Percentiles rank a stretch among this genome's conserved stretches.
Conservation (phyloP, 805 yeast species). For the Ogataea philodendri region DNA sequence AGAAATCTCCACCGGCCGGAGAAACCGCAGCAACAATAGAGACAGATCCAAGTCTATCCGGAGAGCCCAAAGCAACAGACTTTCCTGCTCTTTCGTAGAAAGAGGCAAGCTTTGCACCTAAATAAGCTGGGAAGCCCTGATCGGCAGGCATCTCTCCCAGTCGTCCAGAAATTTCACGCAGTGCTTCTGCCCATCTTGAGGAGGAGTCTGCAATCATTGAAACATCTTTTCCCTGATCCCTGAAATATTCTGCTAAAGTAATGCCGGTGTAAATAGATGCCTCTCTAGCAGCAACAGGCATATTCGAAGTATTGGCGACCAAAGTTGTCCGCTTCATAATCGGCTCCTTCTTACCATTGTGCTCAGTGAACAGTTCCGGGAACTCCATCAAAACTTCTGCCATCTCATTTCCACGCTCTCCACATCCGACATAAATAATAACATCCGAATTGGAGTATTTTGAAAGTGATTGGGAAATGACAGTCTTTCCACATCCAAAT, state of each 20-base stretch:
- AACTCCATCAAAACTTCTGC: slow-evolving; percentile 99
- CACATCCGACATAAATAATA: slow-evolving; percentile 90
- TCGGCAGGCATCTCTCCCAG: slow-evolving; percentile 99
- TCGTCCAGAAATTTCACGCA: slow-evolving; percentile 99
- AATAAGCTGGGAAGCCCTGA: slow-evolving; percentile 99
- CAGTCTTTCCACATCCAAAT: slow-evolving; percentile 97
- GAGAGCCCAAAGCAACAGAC: slow-evolving; percentile 92
- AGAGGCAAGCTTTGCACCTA: slow-evolving; percentile 98
- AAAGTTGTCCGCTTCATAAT: slow-evolving; percentile 99
- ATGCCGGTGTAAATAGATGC: slow-evolving; percentile 99
- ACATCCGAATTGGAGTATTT: slow-evolving; percentile 97
- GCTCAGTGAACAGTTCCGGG: slow-evolving; percentile 93
- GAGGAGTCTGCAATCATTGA: slow-evolving; percentile 99
- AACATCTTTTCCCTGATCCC: slow-evolving; percentile 99
- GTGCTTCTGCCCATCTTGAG: slow-evolving; percentile 99
- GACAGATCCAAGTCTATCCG: slow-evolving; percentile 94
- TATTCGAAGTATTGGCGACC: slow-evolving; percentile 97
- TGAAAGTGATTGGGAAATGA: slow-evolving; percentile 94
- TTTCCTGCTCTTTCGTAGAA: slow-evolving; percentile 99
- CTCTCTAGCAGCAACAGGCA: slow-evolving; percentile 99
- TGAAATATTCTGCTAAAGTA: slow-evolving; percentile 97
- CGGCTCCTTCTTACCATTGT: slow-evolving; percentile 92
- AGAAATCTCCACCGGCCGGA: slow-evolving; percentile 99
- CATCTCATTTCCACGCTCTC: slow-evolving; percentile 99
- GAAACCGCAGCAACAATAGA: slow-evolving; percentile 99